Conservation (phyloP, 169 alveolate species). For the Blepharisma undulans region DNA sequence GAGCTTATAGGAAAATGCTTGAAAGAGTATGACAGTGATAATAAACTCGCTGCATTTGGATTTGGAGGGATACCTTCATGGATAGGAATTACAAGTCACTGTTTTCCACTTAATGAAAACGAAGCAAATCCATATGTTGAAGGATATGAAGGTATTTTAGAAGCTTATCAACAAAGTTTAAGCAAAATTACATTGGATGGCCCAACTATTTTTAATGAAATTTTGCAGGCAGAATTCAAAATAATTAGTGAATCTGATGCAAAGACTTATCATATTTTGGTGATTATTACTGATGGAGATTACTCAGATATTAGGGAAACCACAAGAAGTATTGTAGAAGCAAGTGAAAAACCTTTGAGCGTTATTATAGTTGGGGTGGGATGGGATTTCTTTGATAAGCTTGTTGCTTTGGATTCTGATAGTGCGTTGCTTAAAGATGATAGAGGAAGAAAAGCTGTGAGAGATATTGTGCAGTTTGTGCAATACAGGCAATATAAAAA, state of each 20-base stretch:
- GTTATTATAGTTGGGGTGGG: conserved; percentile 87
- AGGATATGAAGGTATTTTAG: conserved; percentile 58
- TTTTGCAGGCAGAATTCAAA: conserved; percentile 37
- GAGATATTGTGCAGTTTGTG: conserved; percentile 77
- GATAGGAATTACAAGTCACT: conserved; percentile 44
- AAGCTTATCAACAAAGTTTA: conserved; percentile 55
- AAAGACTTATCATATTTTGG: conserved; percentile 58
- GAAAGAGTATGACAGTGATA: conserved; percentile 78
- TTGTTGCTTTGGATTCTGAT: conserved; percentile 84
- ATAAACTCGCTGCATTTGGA: conserved; percentile 80
- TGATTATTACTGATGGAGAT: conserved; percentile 89
- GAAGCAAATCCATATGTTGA: conserved; percentile 61
- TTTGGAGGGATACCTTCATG: conserved; percentile 71
- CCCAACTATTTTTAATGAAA: conserved; percentile 74
- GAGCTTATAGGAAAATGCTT: conserved; percentile 65
- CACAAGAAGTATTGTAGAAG: conserved; percentile 57
- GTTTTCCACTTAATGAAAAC: conserved; percentile 64
- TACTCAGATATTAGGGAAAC: conserved; percentile 77
- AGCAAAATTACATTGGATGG: conserved; percentile 55
- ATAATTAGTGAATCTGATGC: background rate
- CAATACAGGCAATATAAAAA: conserved; percentile 53
- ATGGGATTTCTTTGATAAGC: conserved; percentile 67
- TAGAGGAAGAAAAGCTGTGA: conserved; percentile 9
- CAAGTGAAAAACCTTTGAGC: conserved; percentile 70
- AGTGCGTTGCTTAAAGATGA: background rate